A percentile compares a stretch with the other conserved stretches of the same genome.
These are phyloP conservation scores for Cystobasidiaceae sp. DNA, from an alignment of 1,284 basidiomycete genomes.

Conservation along the genomic window DNA sequence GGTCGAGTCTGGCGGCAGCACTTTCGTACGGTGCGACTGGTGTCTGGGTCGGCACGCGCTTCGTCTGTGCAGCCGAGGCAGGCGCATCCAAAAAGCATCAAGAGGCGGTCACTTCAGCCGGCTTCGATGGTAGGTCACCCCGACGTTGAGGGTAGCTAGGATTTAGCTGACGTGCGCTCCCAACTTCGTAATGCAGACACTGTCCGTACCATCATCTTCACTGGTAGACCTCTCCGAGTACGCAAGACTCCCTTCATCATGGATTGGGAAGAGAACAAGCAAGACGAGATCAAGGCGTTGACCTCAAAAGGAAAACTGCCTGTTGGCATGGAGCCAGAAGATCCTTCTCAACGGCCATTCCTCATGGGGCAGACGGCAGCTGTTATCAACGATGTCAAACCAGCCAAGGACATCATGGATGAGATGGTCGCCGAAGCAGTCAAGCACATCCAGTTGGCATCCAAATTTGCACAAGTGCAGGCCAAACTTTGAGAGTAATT, in stretches of 20 bases:
- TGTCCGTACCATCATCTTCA: conserved; percentile 24
- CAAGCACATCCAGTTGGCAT: no score
- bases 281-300: conserved; percentile 66
- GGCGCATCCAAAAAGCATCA: conserved; percentile 77
- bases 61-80: conserved; percentile 69
- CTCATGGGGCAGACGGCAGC: conserved; percentile 71
- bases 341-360: conserved; percentile 53
- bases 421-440: conserved; percentile 68
- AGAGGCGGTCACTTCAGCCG: conserved; percentile 52
- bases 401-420: conserved; percentile 73
- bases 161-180: no score
- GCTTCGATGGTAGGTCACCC: conserved; percentile 2
- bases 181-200: no score
- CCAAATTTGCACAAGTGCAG: no score
- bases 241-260: conserved; percentile 68
- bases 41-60: conserved; percentile 61
- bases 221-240: conserved; percentile 76
- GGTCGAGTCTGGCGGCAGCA: conserved; percentile 76
- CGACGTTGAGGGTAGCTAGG: no score
- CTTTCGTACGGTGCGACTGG: conserved; percentile 65
- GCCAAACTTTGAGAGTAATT: no score
- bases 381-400: conserved; percentile 68
- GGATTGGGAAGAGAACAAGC: conserved; percentile 56
- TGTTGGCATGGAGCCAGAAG: conserved; percentile 52
- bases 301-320: conserved; percentile 72